A percentile compares a stretch with the other conserved stretches of the same genome.
These are phyloP conservation scores for Pseudotsuga menziesii DNA, from an alignment of 75 land plant genomes.

Conservation along the genomic window DNA sequence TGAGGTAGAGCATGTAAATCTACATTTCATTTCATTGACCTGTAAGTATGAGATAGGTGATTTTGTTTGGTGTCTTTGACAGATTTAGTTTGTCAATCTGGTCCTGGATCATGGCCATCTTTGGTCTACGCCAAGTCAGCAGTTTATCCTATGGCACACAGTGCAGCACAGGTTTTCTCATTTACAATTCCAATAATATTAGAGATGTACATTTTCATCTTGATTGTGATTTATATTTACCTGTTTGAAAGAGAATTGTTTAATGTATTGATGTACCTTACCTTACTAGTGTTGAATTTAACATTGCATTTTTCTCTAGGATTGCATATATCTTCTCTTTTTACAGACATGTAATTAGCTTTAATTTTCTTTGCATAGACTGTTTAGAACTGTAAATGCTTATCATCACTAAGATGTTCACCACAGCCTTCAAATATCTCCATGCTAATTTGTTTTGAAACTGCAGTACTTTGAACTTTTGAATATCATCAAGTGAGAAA, in stretches of 20 bases:
- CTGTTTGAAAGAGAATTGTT: not conserved
- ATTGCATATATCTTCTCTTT: not conserved
- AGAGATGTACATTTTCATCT: not conserved
- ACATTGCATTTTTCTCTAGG: not conserved
- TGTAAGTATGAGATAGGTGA: not conserved
- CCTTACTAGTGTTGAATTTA: not conserved
- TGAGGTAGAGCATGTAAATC: not conserved
- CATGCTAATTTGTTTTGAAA: not conserved
- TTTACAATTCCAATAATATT: not conserved
- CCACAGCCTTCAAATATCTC: not conserved
- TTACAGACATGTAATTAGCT: not conserved
- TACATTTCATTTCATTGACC: not conserved
- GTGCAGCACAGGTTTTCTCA: conserved; percentile 71
- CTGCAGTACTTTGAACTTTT: no score
- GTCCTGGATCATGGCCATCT: conserved; percentile 97
- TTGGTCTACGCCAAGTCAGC: conserved; percentile 76
- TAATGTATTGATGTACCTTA: not conserved
- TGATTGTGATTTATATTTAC: not conserved
- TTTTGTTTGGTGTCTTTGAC: conserved; percentile 9
- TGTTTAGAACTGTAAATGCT: not conserved
- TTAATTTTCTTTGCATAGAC: not conserved
- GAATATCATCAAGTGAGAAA: no score
- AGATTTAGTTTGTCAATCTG: conserved; percentile 97
- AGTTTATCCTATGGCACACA: conserved; percentile 81
- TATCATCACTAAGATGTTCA: not conserved